Percentiles rank a stretch among this genome's conserved stretches.
Conservation (phyloP, 176 grass and related monocot species). For the Thinopyrum elongatum region DNA sequence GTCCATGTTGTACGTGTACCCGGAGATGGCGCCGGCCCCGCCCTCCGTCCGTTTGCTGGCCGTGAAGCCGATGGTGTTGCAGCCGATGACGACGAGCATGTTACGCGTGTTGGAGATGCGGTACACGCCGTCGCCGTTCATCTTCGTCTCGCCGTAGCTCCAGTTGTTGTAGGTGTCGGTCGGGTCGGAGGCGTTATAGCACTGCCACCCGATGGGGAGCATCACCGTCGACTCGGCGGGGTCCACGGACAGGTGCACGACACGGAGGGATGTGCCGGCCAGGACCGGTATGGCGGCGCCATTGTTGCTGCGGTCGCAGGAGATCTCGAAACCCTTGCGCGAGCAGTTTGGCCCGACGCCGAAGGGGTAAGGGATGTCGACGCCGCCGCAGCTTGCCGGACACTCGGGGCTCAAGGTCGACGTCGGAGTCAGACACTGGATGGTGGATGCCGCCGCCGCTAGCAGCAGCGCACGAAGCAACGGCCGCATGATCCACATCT, state of each 20-base stretch:
- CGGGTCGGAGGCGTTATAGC: too few relatives aligned
- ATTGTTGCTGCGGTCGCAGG: background rate
- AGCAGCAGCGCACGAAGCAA: too few relatives aligned
- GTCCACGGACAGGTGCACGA: background rate
- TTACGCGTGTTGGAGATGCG: background rate
- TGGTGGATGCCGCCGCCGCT: too few relatives aligned
- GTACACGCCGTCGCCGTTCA: background rate
- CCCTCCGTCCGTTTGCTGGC: background rate
- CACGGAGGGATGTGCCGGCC: background rate
- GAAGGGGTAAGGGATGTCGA: background rate
- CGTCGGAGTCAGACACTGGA: too few relatives aligned
- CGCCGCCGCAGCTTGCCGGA: background rate
- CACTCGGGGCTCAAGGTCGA: too few relatives aligned
- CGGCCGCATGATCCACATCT: too few relatives aligned
- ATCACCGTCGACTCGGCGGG: background rate
- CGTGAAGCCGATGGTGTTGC: background rate
- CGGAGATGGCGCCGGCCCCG: too few relatives aligned
- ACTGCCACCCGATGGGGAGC: background rate
- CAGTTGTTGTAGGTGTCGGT: too few relatives aligned
- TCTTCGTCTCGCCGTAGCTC: background rate
- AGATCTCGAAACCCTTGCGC: slow-evolving; percentile 11
- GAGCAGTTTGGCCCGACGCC: background rate
- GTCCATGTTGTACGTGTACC: too few relatives aligned
- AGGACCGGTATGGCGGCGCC: background rate
- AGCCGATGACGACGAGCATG: background rate